phyloP scores from a whole-genome alignment of 805 yeast genomes.

The Saturnispora saitoi region DNA sequence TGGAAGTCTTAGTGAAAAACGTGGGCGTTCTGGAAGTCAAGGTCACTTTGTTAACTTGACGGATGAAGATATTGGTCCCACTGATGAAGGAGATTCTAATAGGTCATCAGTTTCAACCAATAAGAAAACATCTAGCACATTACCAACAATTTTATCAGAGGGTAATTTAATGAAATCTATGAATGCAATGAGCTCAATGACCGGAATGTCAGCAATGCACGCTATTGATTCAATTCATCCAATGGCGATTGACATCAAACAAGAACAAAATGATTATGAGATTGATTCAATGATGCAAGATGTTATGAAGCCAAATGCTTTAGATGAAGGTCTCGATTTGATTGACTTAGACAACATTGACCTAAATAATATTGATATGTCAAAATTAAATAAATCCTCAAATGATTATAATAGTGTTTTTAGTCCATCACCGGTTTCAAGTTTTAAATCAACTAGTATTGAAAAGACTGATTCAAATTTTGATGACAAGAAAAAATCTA shows the following conservation, averaged over 20 bases:
- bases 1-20: slow-evolving; percentile 1
- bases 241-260: slow-evolving; percentile 5
- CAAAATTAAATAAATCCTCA: not conserved
- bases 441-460: not conserved
- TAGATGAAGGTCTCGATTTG: slow-evolving; percentile 1
- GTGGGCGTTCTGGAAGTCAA: slow-evolving; percentile 1
- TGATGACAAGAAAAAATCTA: slow-evolving; percentile 2
- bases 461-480: not conserved
- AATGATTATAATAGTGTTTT: slow-evolving; percentile 1
- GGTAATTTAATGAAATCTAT: slow-evolving; percentile 17
- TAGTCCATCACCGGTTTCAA: slow-evolving; percentile 2
- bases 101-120: not conserved
- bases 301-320: not conserved
- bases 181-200: slow-evolving; percentile 7
- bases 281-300: not conserved
- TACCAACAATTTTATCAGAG: slow-evolving; percentile 21
- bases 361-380: not conserved
- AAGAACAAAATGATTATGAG: not conserved
- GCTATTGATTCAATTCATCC: not conserved
- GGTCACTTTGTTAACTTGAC: slow-evolving; percentile 1
- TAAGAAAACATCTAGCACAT: not conserved
- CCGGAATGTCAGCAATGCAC: not conserved
- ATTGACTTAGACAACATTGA: slow-evolving; percentile 1
- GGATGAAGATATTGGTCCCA: slow-evolving; percentile 4
- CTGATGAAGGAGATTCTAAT: slow-evolving; percentile 1